phyloP scores from a whole-genome alignment of 2,329 filamentous ascomycete genomes.

The Aspergillus intermedius region DNA sequence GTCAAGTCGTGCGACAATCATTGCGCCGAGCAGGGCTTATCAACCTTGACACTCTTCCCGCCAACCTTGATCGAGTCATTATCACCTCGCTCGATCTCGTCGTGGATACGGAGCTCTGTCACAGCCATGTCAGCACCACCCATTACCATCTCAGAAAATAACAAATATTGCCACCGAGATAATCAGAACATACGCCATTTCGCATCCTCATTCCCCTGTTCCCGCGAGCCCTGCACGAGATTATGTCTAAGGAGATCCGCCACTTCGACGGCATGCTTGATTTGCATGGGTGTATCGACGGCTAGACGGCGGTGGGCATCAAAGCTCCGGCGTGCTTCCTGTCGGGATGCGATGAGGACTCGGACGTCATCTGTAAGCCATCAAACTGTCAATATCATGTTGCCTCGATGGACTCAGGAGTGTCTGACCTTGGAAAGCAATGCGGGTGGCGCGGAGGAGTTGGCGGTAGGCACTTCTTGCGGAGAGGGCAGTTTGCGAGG shows the following conservation, averaged over 20 bases:
- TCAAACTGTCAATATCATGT: constrained; percentile 5
- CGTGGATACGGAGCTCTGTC: constrained; percentile 78
- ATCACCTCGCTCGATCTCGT: constrained; percentile 84
- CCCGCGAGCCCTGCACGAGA: constrained; percentile 70
- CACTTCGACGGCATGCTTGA: constrained; percentile 76
- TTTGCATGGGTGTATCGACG: constrained; percentile 55
- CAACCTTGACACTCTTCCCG: constrained; percentile 32
- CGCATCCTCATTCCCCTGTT: constrained; percentile 24
- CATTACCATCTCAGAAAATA: neutral
- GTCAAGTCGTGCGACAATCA: neutral
- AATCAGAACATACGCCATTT: constrained; percentile 28
- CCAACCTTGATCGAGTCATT: constrained; percentile 79
- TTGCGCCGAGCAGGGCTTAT: constrained; percentile 36
- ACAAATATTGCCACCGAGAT: neutral
- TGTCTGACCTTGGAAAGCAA: constrained; percentile 71
- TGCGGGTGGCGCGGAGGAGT: constrained; percentile 69
- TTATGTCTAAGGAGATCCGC: constrained; percentile 74
- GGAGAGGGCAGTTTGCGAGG: constrained; percentile 40
- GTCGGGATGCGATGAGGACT: constrained; percentile 63
- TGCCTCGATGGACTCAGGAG: neutral
- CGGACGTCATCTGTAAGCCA: constrained; percentile 57
- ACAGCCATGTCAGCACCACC: constrained; percentile 5
- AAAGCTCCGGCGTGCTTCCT: constrained; percentile 69
- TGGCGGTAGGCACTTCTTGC: constrained; percentile 73
- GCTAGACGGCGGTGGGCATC: constrained; percentile 57